Conservation (phyloP, 805 yeast genomes). For the Candida golubevii region DNA sequence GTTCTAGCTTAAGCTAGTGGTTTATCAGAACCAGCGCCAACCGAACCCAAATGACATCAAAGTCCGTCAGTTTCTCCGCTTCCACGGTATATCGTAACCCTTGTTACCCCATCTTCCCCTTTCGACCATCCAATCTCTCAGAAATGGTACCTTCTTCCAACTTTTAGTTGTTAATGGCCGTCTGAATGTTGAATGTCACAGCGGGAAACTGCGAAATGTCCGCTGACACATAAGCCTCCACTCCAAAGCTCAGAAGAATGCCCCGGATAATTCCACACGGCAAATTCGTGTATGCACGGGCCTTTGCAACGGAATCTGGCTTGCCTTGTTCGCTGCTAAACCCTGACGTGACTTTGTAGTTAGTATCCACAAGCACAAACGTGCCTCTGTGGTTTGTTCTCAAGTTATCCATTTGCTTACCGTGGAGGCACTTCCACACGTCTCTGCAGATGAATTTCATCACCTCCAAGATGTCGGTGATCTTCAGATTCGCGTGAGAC, state of each 20-base stretch:
- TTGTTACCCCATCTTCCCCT: no score
- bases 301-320: constrained; percentile 41
- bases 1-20: no score
- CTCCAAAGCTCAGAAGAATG: constrained; percentile 62
- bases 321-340: constrained; percentile 45
- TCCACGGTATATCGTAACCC: no score
- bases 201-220: constrained; percentile 59
- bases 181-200: constrained; percentile 71
- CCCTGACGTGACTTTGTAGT: constrained; percentile 49
- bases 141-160: no score
- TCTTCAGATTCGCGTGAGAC: constrained; percentile 36
- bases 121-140: not conserved
- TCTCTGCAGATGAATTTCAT: constrained; percentile 93
- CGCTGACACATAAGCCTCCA: constrained; percentile 60
- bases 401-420: constrained; percentile 86
- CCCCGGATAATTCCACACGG: constrained; percentile 79
- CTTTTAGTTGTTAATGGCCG: constrained; percentile 35
- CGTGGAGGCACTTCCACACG: constrained; percentile 76
- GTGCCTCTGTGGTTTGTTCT: constrained; percentile 90
- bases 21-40: no score
- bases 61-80: no score
- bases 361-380: constrained; percentile 70
- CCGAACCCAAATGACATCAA: no score
- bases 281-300: constrained; percentile 55
- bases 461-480: constrained; percentile 67